Evolutionary conservation across 495 filamentous ascomycete species (phyloP).

Genomic region (Annulohypoxylon stygium): DNA sequence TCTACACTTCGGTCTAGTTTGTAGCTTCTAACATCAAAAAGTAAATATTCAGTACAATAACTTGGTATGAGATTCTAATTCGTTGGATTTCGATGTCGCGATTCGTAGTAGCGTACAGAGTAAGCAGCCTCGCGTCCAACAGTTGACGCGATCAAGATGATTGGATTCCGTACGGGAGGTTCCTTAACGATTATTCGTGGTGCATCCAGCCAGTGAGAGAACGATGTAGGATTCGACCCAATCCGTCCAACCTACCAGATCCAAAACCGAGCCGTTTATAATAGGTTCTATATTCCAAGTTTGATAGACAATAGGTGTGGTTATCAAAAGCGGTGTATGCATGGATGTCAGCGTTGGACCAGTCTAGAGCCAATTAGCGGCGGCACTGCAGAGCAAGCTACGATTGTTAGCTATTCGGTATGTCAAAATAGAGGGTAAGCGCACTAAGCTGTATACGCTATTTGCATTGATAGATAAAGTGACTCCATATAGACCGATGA

Average conservation of each 20-base stretch:
- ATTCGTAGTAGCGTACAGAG: constrained; percentile 1
- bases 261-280: constrained; percentile 14
- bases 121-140: constrained; percentile 37
- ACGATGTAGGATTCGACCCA: constrained; percentile 31
- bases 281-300: constrained; percentile 6
- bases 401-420: constrained; percentile 29
- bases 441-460: constrained; percentile 29
- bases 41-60: not conserved
- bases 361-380: constrained; percentile 19
- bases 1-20: not conserved
- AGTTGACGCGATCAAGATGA: constrained; percentile 15
- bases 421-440: constrained; percentile 43
- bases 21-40: constrained; percentile 15
- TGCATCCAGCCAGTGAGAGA: constrained; percentile 23
- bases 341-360: constrained; percentile 22
- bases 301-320: constrained; percentile 17
- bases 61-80: not conserved
- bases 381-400: constrained; percentile 3
- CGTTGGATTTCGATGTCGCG: not conserved
- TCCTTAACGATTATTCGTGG: not conserved
- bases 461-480: constrained; percentile 20
- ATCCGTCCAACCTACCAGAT: constrained; percentile 15
- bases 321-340: constrained; percentile 17
- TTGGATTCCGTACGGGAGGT: constrained; percentile 20
- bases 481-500: constrained; percentile 31